Conservation (phyloP, 2,329 filamentous ascomycete genomes). For the Nigrospora sphaerica region DNA sequence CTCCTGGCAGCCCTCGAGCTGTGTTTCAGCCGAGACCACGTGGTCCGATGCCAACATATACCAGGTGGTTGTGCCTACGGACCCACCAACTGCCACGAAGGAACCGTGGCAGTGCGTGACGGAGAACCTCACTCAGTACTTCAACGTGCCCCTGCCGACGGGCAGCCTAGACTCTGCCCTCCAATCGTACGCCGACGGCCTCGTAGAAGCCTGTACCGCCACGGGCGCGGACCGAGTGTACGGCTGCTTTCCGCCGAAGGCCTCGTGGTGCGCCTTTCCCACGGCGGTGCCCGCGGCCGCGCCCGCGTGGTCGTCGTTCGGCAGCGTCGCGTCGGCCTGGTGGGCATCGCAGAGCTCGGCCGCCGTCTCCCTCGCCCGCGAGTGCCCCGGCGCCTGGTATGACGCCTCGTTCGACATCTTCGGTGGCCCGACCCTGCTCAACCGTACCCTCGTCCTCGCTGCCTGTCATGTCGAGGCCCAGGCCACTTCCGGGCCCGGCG, state of each 20-base stretch:
- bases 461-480: not conserved
- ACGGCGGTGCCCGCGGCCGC: not conserved
- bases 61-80: not conserved
- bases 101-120: conserved; percentile 4
- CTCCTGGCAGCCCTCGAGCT: too few species aligned
- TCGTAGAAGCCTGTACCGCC: not conserved
- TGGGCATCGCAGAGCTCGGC: not conserved
- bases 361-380: not conserved
- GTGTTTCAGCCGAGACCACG: too few species aligned
- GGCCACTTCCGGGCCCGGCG: too few species aligned
- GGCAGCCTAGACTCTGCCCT: not conserved
- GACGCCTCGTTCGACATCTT: too few species aligned
- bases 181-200: not conserved
- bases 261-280: not conserved
- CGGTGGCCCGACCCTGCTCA: not conserved
- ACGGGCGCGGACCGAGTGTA: too few species aligned
- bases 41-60: not conserved
- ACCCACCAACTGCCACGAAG: not conserved
- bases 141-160: conserved; percentile 3
- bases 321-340: not conserved
- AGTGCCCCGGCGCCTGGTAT: not conserved
- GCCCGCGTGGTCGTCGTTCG: not conserved
- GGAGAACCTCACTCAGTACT: conserved; percentile 3
- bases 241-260: too few species aligned
- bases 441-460: not conserved